Conservation (phyloP, 257 asterid species). For the Gardenia jasminoides region DNA sequence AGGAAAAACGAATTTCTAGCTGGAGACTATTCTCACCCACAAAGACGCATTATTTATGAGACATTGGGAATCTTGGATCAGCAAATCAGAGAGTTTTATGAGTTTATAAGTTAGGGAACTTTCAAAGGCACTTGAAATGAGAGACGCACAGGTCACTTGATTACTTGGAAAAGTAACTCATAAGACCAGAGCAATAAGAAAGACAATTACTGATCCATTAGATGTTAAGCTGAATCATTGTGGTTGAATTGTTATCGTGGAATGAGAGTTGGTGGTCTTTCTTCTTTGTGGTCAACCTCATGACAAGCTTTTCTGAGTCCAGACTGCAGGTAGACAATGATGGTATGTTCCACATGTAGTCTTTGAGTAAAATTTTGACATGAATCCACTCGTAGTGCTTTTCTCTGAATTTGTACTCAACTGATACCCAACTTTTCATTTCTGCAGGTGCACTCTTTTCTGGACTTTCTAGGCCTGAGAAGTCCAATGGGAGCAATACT, state of each 20-base stretch:
- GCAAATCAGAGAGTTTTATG: constrained; percentile 55
- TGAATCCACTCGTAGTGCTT: neutral
- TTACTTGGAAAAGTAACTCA: neutral
- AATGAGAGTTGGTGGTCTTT: neutral
- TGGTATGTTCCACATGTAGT: neutral
- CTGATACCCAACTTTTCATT: neutral
- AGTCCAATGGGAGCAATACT: too few species aligned
- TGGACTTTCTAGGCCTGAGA: neutral
- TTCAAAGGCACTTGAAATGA: neutral
- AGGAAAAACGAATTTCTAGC: constrained; percentile 59
- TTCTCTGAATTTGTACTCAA: neutral
- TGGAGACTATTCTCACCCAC: constrained; percentile 69
- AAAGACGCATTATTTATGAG: constrained; percentile 44
- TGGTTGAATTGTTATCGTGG: neutral
- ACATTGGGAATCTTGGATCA: constrained; percentile 48
- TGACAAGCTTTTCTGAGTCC: neutral
- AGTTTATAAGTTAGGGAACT: constrained; percentile 9
- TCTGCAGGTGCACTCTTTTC: neutral
- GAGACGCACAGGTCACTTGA: neutral
- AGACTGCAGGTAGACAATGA: neutral
- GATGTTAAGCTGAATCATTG: neutral
- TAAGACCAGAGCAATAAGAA: neutral
- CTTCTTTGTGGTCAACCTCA: neutral
- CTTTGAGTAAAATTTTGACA: neutral
- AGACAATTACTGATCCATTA: neutral